Base-by-base conservation (phyloP, 2,329 filamentous ascomycete genomes). In the Calonectria hawksworthii region DNA sequence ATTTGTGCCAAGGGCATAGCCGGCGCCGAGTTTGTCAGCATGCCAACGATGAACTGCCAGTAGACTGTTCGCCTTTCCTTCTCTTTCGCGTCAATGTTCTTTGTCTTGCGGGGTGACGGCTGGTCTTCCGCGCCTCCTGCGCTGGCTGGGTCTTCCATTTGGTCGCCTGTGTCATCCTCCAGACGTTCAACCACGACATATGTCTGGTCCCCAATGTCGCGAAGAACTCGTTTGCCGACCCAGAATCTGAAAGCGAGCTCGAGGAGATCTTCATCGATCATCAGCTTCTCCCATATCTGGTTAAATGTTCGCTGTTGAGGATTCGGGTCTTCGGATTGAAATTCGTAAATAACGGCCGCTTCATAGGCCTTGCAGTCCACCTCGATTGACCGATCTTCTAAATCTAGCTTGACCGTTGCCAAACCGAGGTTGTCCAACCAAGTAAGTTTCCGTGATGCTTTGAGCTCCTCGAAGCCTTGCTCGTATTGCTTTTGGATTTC, bases 1-100 rank as follows among this genome's bases (percentile, higher is more conserved):
- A 99, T 98, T 83, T 96, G 92, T 70, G 89, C 89, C 74, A 96
- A 87, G 66, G 94, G 93, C 94, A 98, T 97, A 34, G 94, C 86
- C 23, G 90, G 92, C 23, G 94, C 94, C 80, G 95, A 94, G 84
- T 98, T 98, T 75, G 95, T 98, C 85, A 99, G 87, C 97, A 99
- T 99, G 67, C 95, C 95, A 72, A 96, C 89, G 73, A 99, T 96
- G 83, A 98, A 99, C 81, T 96, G 94, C 92, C 94, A 95, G 85
- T 98, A 98, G 50, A 98, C 90, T 54, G 86, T 85, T 41, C 89
- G 88, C 73, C 88, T 88, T 79, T 90, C 90, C 79, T 89, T 88
- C 81, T 93, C 91, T 83, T 95, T 93, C 77, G 92, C 89, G 28
- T 94, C 90, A 38, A 94, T 87, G 86, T 83, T 86, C 74, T 87